phyloP scores from a whole-genome alignment of 2,329 filamentous ascomycete genomes.

The Triangularia setosa region DNA sequence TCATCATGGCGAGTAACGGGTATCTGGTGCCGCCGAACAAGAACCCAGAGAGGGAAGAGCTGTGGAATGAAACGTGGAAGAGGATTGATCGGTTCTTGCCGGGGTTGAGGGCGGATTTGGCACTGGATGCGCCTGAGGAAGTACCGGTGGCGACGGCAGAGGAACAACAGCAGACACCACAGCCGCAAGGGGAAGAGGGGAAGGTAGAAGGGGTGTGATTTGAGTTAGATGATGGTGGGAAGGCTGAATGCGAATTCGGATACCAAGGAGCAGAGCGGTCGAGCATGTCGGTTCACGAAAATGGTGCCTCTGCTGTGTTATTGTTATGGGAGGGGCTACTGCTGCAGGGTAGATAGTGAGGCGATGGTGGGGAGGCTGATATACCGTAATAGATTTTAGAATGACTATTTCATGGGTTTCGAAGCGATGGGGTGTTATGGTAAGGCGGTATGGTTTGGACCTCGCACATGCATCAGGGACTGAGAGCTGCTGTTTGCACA shows the following conservation, averaged over 20 bases:
- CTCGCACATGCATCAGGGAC: too few relatives aligned
- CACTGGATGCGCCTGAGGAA: conserved; percentile 43
- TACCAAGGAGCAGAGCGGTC: not conserved
- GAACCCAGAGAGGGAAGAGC: conserved; percentile 51
- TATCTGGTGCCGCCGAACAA: conserved; percentile 69
- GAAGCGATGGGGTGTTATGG: not conserved
- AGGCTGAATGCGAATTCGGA: not conserved
- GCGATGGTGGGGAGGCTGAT: not conserved
- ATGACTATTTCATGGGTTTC: not conserved
- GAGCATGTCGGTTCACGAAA: not conserved
- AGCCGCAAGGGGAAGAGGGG: not conserved
- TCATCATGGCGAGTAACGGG: conserved; percentile 90
- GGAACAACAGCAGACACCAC: not conserved
- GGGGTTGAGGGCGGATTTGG: conserved; percentile 54
- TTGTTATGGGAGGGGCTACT: too few relatives aligned
- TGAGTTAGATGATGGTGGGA: not conserved
- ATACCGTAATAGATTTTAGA: not conserved
- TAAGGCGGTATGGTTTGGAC: not conserved
- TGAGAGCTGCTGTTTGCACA: too few relatives aligned
- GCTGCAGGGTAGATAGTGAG: too few relatives aligned
- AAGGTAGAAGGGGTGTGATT: not conserved
- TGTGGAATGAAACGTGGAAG: conserved; percentile 63
- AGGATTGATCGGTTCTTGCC: conserved; percentile 63
- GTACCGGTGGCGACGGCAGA: not conserved
- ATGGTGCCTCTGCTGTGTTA: too few relatives aligned